Evolutionary conservation across 139 green algal genomes (phyloP), one percentile per base, ranked within the genome.

Genomic region (Chlamydomonas eustigma): DNA sequence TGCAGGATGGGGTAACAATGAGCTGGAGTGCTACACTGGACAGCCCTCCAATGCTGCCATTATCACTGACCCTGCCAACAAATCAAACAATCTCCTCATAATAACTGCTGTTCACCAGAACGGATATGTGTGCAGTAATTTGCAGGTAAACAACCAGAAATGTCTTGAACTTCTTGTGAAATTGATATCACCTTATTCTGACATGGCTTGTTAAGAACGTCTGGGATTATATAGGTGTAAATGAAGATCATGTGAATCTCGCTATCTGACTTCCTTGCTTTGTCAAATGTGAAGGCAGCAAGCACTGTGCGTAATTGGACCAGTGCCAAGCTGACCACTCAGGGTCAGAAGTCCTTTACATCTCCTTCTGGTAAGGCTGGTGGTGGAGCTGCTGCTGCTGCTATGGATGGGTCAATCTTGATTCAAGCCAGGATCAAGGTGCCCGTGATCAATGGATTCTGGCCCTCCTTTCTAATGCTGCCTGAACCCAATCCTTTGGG

Each of bases 381-480:
- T n/a, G n/a, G n/a, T n/a, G n/a, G n/a, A n/a, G n/a, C n/a, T n/a
- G n/a, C n/a, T n/a, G n/a, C n/a, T n/a, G n/a, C n/a, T n/a, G n/a
- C n/a, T n/a, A n/a, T n/a, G n/a, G 64, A 33, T 12, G 74, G 12
- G 25, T 28, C 84, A 22, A 50, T 76, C 8, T 58, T 28, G 12
- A 51, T 86, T 2, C 78, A 86, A 35, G 79, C 78, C 5, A 37
- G 64, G 44, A 35, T 85, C 38, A 77, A 81, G 39, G 36, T 77
- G 34, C 81, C 81, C 5, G 50, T 71, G 0, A 74, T 73, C 32
- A 67, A 70, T 18, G 81, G 81, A 0, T 34, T 78, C n/a, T 86
- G 81, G 81, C 77, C 71, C 8, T 78, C 81, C 0, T 85, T 82
- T 22, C 85, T 78, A 78, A 65, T 85, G 51, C 50, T 85, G 12